Evolutionary conservation across 192 early-diverging fungal genomes (phyloP), one percentile per base, ranked within the genome.

Genomic region (Paraglomus occultum): DNA sequence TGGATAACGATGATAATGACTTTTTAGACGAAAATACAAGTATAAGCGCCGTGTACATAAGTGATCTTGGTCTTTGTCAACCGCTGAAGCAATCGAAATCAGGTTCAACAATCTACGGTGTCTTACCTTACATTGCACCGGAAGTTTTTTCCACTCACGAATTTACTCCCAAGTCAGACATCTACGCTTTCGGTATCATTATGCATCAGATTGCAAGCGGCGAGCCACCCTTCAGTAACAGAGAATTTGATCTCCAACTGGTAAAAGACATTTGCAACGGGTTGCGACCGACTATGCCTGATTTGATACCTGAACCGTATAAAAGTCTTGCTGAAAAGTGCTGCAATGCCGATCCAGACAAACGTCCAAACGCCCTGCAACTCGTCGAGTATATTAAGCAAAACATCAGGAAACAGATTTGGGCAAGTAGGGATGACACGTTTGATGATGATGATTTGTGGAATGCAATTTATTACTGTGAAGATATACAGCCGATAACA

Each of bases 121-220:
- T 55, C 15, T 55, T 55, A 55, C 53, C 53, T 18, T 55, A 23
- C 53, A 31, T 55, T 18, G 17, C 53, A 55, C 53, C 53, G 20
- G 53, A 55, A 18, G 18, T 55, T n/a, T 11, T 55, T 55, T 18
- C 20, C 14, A 31, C 20, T 22, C 20, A 12, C 10, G 38, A 31
- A 12, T 55, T 23, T 18, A 55, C 53, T 5, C 1, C 12, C 9
- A 4, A 18, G 38, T 8, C 53, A 23, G 53, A 55, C 38, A 55
- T 55, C 38, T 55, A 55, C 15, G 38, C 20, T 55, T 55, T 55
- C 38, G 53, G 53, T 5, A 55, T 55, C 7, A 55, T 55, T 23
- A 55, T 55, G 53, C 38, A 31, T 18, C 20, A 23, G 53, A 23
- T 55, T 8, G 17, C 18, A 20, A 23, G 20, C 10, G 38, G 20